A percentile compares a stretch with the other conserved stretches of the same genome.
Evolutionary conservation across 2,329 filamentous ascomycete genomes (phyloP).

Genomic region (Ustulina deusta): DNA sequence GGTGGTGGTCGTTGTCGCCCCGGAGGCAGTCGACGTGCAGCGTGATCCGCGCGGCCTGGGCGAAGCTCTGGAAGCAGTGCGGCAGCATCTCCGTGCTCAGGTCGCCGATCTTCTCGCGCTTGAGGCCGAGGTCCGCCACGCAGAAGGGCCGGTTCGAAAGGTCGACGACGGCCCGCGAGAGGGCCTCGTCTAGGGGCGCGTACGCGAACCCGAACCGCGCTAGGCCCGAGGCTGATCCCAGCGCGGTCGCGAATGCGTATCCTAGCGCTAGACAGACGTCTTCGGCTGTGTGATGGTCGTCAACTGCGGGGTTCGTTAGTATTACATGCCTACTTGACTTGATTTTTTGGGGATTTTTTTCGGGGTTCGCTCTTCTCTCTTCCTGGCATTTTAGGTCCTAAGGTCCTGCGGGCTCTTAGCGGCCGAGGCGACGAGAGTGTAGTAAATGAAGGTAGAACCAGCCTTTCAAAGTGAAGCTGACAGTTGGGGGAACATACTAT

Average conservation of each 20-base stretch:
- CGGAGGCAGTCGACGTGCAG: constrained; percentile 93
- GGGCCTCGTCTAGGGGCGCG: constrained; percentile 92
- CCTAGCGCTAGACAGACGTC: constrained; percentile 94
- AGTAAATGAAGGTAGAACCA: not conserved
- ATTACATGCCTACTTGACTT: constrained; percentile 5
- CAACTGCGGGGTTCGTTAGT: constrained; percentile 68
- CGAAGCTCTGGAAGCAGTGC: constrained; percentile 94
- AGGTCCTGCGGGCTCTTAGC: not conserved
- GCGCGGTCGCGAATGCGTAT: constrained; percentile 81
- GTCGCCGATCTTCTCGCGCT: constrained; percentile 92
- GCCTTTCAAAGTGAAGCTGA: not conserved
- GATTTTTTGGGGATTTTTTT: not conserved
- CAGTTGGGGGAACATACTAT: constrained; percentile 71
- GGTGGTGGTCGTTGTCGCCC: constrained; percentile 94
- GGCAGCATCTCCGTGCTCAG: constrained; percentile 97
- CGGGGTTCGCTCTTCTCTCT: not conserved
- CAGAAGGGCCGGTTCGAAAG: constrained; percentile 90
- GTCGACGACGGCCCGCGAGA: constrained; percentile 93
- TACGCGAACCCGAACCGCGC: constrained; percentile 93
- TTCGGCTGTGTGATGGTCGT: constrained; percentile 98
- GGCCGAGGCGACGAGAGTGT: not conserved
- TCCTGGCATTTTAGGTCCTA: not conserved
- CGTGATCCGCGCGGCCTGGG: constrained; percentile 89
- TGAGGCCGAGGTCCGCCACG: constrained; percentile 85
- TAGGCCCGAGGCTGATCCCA: constrained; percentile 82